Evolutionary conservation across 768 basidiomycete genomes (phyloP).

Genomic region (Amanita subjunquillea): DNA sequence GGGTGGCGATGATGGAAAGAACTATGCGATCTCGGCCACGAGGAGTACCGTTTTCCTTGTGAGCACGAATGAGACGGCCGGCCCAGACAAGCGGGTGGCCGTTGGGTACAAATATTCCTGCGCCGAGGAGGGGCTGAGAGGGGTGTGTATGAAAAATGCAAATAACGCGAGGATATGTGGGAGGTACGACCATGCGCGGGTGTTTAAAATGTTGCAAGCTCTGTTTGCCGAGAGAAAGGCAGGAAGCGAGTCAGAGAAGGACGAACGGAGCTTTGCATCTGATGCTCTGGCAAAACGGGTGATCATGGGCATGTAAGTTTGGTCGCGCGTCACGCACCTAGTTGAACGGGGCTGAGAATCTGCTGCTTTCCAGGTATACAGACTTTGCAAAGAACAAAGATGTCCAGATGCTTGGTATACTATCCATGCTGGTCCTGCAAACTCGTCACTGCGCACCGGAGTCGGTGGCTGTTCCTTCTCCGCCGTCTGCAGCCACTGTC

Average conservation of each 20-base stretch:
- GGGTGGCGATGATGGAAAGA: conserved; percentile 27
- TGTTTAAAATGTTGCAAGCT: conserved; percentile 46
- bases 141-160: conserved; percentile 52
- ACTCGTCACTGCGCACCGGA: conserved; percentile 13
- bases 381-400: conserved; percentile 44
- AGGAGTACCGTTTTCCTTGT: conserved; percentile 54
- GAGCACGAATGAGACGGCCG: conserved; percentile 37
- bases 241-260: conserved; percentile 7
- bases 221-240: conserved; percentile 24
- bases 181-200: conserved; percentile 60
- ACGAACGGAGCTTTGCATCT: conserved; percentile 14
- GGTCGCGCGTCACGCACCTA: neutral
- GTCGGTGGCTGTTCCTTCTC: conserved; percentile 1
- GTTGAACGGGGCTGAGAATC: too few relatives aligned
- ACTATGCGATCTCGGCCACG: conserved; percentile 31
- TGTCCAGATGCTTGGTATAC: conserved; percentile 75
- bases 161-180: conserved; percentile 45
- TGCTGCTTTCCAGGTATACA: conserved; percentile 21
- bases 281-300: conserved; percentile 26
- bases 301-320: conserved; percentile 37
- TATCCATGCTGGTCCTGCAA: conserved; percentile 59
- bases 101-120: conserved; percentile 41
- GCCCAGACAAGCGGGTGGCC: conserved; percentile 47
- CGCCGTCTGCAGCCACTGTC: conserved; percentile 2
- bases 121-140: conserved; percentile 23